Percentiles rank a stretch among this genome's conserved stretches.
These are phyloP conservation scores for Chaetoceros tenuissimus DNA, from an alignment of 108 stramenopile genomes.

Conservation along the genomic window DNA sequence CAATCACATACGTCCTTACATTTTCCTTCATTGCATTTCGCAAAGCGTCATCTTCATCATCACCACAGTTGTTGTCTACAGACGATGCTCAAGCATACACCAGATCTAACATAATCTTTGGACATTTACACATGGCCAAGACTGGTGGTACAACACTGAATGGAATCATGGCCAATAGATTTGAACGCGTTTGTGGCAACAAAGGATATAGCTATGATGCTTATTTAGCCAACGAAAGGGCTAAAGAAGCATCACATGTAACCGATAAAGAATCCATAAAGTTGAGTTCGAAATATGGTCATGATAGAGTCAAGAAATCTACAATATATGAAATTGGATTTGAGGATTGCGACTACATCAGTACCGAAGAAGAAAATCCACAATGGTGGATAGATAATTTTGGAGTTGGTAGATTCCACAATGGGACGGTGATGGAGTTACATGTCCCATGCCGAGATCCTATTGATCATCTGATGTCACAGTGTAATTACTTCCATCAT, in stretches of 20 bases:
- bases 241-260: background rate
- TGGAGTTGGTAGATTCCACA: conserved; percentile 1
- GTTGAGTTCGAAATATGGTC: background rate
- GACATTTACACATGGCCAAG: conserved; percentile 35
- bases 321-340: conserved; percentile 7
- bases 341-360: conserved; percentile 13
- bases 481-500: conserved; percentile 6
- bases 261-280: background rate
- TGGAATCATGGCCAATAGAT: conserved; percentile 15
- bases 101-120: background rate
- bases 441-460: conserved; percentile 24
- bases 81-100: no score
- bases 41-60: no score
- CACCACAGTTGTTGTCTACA: no score
- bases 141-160: conserved; percentile 24
- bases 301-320: background rate
- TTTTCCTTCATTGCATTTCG: no score
- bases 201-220: conserved; percentile 25
- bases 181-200: conserved; percentile 22
- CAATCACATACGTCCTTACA: no score
- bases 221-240: conserved; percentile 13
- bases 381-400: no score
- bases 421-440: conserved; percentile 12
- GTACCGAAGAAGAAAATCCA: background rate
- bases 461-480: conserved; percentile 23